A percentile compares a stretch with the other conserved stretches of the same genome.
These are phyloP conservation scores for Pythium sukuiense DNA, from an alignment of 352 stramenopile genomes.

Conservation along the genomic window DNA sequence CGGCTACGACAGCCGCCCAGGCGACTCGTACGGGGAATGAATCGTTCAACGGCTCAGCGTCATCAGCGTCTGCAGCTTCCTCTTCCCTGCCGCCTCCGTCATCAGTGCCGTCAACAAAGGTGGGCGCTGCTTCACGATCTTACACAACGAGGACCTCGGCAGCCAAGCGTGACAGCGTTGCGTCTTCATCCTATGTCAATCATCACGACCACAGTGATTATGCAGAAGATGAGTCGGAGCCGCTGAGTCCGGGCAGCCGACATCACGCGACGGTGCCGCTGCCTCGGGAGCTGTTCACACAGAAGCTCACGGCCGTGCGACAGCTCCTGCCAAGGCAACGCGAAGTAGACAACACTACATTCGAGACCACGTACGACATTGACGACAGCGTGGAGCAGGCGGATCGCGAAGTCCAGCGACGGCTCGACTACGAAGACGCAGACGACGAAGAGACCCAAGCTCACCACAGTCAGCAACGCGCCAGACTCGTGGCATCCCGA, in stretches of 20 bases:
- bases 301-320: slow-evolving; percentile 10
- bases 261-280: slow-evolving; percentile 1
- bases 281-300: slow-evolving; percentile 2
- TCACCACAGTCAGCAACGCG: background rate
- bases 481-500: background rate
- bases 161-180: background rate
- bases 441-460: slow-evolving; percentile 2
- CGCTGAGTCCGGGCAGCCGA: background rate
- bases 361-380: slow-evolving; percentile 9
- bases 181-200: background rate
- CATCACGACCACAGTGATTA: slow-evolving; percentile 10
- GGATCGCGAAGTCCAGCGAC: background rate
- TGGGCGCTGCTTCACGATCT: background rate
- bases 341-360: background rate
- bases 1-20: background rate
- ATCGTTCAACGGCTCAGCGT: slow-evolving; percentile 15
- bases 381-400: slow-evolving; percentile 12
- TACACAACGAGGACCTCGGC: background rate
- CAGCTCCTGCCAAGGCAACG: background rate
- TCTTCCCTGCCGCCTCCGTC: slow-evolving; percentile 9
- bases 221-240: slow-evolving; percentile 3
- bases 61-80: slow-evolving; percentile 10
- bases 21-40: background rate
- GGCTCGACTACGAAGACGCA: slow-evolving; percentile 9
- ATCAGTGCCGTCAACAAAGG: background rate